Conservation (phyloP, 148 eudicot genomes). For the Vaccinium macrocarpon region DNA sequence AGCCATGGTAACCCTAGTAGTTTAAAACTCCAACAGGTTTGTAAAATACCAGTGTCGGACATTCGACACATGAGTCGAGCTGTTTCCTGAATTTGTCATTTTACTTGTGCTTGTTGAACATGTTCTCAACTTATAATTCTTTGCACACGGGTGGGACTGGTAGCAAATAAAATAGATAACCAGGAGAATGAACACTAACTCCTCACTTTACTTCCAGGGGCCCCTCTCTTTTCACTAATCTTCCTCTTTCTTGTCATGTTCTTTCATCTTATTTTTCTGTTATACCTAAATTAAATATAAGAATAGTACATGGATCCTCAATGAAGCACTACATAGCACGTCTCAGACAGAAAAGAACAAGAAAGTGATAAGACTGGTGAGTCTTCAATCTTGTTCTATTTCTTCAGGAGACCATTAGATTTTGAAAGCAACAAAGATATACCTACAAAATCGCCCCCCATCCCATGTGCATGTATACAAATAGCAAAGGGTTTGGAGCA, state of each 20-base stretch:
- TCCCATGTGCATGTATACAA: neutral
- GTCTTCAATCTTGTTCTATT: neutral
- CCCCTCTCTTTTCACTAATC: neutral
- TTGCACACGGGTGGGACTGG: neutral
- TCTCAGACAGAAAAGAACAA: neutral
- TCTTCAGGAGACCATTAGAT: neutral
- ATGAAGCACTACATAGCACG: neutral
- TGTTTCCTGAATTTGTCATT: neutral
- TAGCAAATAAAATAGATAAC: neutral
- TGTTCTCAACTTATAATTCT: neutral
- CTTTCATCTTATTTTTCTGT: neutral
- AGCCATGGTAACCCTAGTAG: neutral
- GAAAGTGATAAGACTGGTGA: neutral
- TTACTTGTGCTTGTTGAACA: neutral
- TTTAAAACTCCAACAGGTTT: neutral
- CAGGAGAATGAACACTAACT: neutral
- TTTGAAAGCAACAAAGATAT: neutral
- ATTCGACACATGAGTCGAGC: neutral
- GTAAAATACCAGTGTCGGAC: neutral
- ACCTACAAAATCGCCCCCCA: neutral
- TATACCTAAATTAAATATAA: too few relatives aligned
- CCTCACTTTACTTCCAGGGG: neutral
- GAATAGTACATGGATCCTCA: neutral
- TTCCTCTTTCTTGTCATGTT: neutral
- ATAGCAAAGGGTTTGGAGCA: neutral